Percentiles rank a stretch among this genome's conserved stretches.
These are phyloP conservation scores for Adansonia grandidieri DNA, from an alignment of 441 rosid species.

Conservation along the genomic window DNA sequence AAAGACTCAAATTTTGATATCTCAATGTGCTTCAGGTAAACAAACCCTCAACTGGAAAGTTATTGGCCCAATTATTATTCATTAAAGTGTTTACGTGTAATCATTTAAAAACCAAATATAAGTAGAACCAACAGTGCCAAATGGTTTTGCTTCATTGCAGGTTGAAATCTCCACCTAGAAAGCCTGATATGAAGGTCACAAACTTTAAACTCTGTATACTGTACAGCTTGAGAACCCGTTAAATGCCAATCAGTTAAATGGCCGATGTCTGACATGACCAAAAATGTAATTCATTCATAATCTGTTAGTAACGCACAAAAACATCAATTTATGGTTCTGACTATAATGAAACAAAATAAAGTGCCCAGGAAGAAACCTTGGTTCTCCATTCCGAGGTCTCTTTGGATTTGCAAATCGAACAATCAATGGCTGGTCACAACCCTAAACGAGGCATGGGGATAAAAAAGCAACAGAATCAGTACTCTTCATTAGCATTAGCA, in stretches of 20 bases:
- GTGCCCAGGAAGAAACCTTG: constrained; percentile 48
- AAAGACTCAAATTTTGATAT: background rate
- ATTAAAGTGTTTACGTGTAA: background rate
- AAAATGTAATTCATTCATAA: constrained; percentile 4
- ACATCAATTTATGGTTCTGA: background rate
- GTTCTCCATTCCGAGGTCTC: constrained; percentile 66
- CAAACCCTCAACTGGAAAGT: background rate
- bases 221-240: background rate
- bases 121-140: constrained; percentile 3
- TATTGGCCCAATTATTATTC: background rate
- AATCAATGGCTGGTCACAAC: constrained; percentile 78
- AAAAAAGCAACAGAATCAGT: constrained; percentile 26
- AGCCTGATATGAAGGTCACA: constrained; percentile 19
- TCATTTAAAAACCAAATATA: constrained; percentile 4
- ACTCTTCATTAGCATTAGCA: constrained; percentile 29
- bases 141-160: constrained; percentile 4
- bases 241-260: constrained; percentile 18
- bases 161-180: constrained; percentile 7
- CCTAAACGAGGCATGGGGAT: constrained; percentile 47
- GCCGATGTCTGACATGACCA: background rate
- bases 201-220: background rate
- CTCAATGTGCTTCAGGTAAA: background rate
- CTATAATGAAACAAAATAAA: constrained; percentile 3
- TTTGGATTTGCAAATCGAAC: constrained; percentile 89
- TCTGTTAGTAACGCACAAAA: background rate